A percentile compares a stretch with the other conserved stretches of the same genome.
phyloP scores from a whole-genome alignment of 2,329 filamentous ascomycete genomes.

The Phoma sp. region DNA sequence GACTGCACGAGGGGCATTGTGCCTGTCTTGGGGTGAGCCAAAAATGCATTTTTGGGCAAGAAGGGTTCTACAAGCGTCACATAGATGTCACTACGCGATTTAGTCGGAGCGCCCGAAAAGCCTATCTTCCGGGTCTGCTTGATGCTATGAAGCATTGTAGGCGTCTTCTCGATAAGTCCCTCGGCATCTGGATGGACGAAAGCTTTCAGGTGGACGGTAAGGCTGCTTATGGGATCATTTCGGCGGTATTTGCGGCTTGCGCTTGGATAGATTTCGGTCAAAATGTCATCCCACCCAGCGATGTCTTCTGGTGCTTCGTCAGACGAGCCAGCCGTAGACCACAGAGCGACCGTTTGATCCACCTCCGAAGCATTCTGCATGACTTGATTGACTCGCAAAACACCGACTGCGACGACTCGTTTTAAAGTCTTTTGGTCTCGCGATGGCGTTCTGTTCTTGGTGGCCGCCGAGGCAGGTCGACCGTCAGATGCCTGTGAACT shows the following conservation, averaged over 20 bases:
- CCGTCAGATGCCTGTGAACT: slow-evolving; percentile 32
- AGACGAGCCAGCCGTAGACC: slow-evolving; percentile 64
- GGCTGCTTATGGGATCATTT: slow-evolving; percentile 73
- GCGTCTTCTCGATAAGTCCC: slow-evolving; percentile 80
- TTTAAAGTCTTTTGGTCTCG: slow-evolving; percentile 62
- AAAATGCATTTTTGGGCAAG: slow-evolving; percentile 70
- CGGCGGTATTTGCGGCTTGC: slow-evolving; percentile 76
- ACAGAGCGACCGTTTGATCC: slow-evolving; percentile 79
- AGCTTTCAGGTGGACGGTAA: slow-evolving; percentile 79
- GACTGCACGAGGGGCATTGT: slow-evolving; percentile 74
- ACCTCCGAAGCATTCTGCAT: slow-evolving; percentile 74
- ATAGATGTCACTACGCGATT: slow-evolving; percentile 92
- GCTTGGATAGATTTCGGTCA: slow-evolving; percentile 70
- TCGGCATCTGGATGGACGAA: slow-evolving; percentile 83
- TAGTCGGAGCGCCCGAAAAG: slow-evolving; percentile 89
- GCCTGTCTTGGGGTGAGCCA: slow-evolving; percentile 77
- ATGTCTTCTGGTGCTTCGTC: slow-evolving; percentile 54
- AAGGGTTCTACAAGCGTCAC: slow-evolving; percentile 80
- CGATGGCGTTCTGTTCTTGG: slow-evolving; percentile 37
- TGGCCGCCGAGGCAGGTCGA: slow-evolving; percentile 38
- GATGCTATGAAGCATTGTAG: slow-evolving; percentile 83
- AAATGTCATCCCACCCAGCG: slow-evolving; percentile 75
- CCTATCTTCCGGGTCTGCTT: slow-evolving; percentile 86
- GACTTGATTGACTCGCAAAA: slow-evolving; percentile 76
- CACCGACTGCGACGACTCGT: slow-evolving; percentile 76